A percentile compares a stretch with the other conserved stretches of the same genome.
Conservation (phyloP, 495 filamentous ascomycete species). For the Cairneyella variabilis region DNA sequence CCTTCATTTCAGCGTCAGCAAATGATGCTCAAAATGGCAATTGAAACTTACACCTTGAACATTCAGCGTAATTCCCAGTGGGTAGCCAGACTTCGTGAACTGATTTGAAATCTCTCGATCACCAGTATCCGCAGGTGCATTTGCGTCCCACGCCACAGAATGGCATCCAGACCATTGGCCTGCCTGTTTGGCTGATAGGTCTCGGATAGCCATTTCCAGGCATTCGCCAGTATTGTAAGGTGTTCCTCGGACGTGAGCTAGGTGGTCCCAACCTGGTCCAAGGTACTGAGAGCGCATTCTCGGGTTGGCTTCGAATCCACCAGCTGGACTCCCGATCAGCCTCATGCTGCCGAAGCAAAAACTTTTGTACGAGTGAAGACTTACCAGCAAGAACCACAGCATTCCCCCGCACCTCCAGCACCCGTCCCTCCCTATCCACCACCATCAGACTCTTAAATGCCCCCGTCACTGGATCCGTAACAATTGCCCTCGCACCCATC, state of each 20-base stretch:
- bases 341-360: neutral
- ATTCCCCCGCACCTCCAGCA: slow-evolving; percentile 29
- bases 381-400: slow-evolving; percentile 45
- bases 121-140: slow-evolving; percentile 45
- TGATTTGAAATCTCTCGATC: slow-evolving; percentile 54
- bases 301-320: slow-evolving; percentile 59
- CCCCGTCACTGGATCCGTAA: slow-evolving; percentile 33
- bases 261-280: slow-evolving; percentile 58
- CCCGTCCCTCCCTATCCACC: slow-evolving; percentile 28
- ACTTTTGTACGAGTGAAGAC: neutral
- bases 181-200: slow-evolving; percentile 41
- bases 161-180: slow-evolving; percentile 64
- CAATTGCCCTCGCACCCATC: slow-evolving; percentile 38
- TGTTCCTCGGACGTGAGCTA: slow-evolving; percentile 55
- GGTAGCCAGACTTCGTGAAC: slow-evolving; percentile 65
- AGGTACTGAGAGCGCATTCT: slow-evolving; percentile 51
- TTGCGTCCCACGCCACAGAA: slow-evolving; percentile 58
- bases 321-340: slow-evolving; percentile 27
- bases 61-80: slow-evolving; percentile 61
- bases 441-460: slow-evolving; percentile 36
- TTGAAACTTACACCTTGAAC: slow-evolving; percentile 31
- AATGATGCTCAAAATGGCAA: neutral
- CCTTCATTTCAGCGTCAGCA: neutral
- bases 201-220: slow-evolving; percentile 44
- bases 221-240: slow-evolving; percentile 56